Evolutionary conservation across 2,329 filamentous ascomycete species (phyloP), one percentile per base, ranked within the genome.

Genomic region (Fusarium aywerte): DNA sequence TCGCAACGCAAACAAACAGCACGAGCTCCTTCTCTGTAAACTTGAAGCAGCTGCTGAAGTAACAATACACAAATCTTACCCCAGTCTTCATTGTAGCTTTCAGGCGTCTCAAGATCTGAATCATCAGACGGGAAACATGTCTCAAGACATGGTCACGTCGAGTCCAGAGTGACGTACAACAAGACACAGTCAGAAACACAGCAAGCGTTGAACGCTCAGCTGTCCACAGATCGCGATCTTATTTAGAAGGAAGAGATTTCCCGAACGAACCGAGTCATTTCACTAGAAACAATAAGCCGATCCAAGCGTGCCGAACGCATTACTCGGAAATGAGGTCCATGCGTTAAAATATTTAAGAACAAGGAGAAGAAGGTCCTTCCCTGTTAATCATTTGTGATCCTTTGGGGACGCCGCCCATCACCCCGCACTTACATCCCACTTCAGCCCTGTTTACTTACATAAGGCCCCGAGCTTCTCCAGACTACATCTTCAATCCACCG

Each of bases 161-260:
- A 55, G 39, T 40, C 27, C 47, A 67, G 29, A 40, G 60, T 68
- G 64, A 67, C 63, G 43, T 63, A 54, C 20, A 39, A 36, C 29
- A 52, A 53, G 40, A 54, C 48, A 63, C 47, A 54, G 47, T 39
- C 54, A 65, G 60, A 65, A 53, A 50, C 54, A 45, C 33, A 55
- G 15, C 31, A 42, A 55, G 15, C 21, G 61, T 38, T 27, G 16
- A 40, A 27, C 20, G 49, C 53, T 67, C 64, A 67, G 39, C 64
- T 67, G 64, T 49, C 29, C 59, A 38, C 36, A 65, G 40, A 68
- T 68, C 53, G 53, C 58, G 53, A 68, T 67, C 44, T 36, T 51
- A 38, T 54, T 67, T 39, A 65, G 35, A 23, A 55, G 23, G 8
- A 25, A 44, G 16, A 33, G 32, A 25, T 13, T n/a, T 23, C n/a